Conservation (phyloP, 768 basidiomycete species). For the Boletellus ananiceps region DNA sequence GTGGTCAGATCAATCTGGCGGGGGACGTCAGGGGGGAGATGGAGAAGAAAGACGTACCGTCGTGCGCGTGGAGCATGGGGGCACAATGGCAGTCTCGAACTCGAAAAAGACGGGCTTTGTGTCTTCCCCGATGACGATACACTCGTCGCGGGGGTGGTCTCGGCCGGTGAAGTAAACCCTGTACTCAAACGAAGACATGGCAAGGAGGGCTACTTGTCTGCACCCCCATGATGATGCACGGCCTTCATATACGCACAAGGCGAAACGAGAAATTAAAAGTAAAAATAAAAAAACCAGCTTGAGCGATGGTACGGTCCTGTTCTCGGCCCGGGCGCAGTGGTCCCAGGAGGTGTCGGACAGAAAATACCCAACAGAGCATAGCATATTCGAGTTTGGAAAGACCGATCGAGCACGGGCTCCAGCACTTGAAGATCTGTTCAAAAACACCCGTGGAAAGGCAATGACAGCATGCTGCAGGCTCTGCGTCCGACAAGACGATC, state of each 20-base stretch:
- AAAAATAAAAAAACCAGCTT: neutral
- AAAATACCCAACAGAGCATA: slow-evolving; percentile 44
- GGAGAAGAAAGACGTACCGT: slow-evolving; percentile 16
- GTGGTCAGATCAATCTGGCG: neutral
- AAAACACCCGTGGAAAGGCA: slow-evolving; percentile 15
- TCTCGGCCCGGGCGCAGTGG: slow-evolving; percentile 24
- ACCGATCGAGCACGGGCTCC: slow-evolving; percentile 12
- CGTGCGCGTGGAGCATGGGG: slow-evolving; percentile 24
- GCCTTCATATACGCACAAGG: slow-evolving; percentile 28
- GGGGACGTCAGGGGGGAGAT: slow-evolving; percentile 6
- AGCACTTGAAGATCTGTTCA: slow-evolving; percentile 9
- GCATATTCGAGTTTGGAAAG: slow-evolving; percentile 34
- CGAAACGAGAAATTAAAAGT: neutral
- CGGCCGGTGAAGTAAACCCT: slow-evolving; percentile 65
- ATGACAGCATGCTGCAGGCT: slow-evolving; percentile 10
- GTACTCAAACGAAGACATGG: slow-evolving; percentile 39
- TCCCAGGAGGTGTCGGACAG: slow-evolving; percentile 45
- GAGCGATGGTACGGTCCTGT: slow-evolving; percentile 1
- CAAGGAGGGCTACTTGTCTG: slow-evolving; percentile 2
- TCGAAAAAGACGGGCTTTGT: slow-evolving; percentile 55
- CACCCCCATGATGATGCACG: slow-evolving; percentile 5
- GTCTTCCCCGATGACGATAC: slow-evolving; percentile 65
- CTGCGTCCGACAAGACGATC: slow-evolving; percentile 17
- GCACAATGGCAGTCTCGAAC: slow-evolving; percentile 50
- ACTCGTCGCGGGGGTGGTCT: slow-evolving; percentile 61